These are phyloP conservation scores for Galium porrigens DNA, from an alignment of 305 asterid genomes.

Conservation along the genomic window DNA sequence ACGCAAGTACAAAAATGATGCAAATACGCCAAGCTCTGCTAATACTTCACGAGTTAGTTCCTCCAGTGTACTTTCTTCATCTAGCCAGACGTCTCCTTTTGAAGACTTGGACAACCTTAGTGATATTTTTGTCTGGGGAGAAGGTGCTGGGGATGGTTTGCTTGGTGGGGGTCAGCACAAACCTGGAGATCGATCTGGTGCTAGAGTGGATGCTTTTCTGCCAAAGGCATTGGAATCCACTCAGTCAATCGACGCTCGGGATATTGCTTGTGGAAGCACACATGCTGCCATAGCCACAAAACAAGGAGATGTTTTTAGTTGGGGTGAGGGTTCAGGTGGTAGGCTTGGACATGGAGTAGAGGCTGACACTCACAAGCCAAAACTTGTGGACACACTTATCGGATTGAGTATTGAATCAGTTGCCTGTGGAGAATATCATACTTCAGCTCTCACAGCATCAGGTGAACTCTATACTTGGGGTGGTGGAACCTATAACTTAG, in stretches of 20 bases:
- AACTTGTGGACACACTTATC: slow-evolving; percentile 31
- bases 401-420: slow-evolving; percentile 32
- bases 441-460: slow-evolving; percentile 45
- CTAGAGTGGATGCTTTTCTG: slow-evolving; percentile 29
- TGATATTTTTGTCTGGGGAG: slow-evolving; percentile 57
- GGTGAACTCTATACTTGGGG: slow-evolving; percentile 75
- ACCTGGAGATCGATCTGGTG: slow-evolving; percentile 22
- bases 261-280: slow-evolving; percentile 43
- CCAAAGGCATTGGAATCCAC: slow-evolving; percentile 52
- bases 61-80: slow-evolving; percentile 43
- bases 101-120: slow-evolving; percentile 32
- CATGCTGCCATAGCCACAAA: slow-evolving; percentile 48
- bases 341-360: slow-evolving; percentile 66
- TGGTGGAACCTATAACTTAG: slow-evolving; percentile 41
- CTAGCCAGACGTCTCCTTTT: slow-evolving; percentile 37
- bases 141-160: slow-evolving; percentile 42
- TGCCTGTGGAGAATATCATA: slow-evolving; percentile 65
- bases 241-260: slow-evolving; percentile 33
- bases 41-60: slow-evolving; percentile 35
- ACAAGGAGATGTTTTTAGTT: slow-evolving; percentile 49
- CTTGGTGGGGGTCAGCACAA: slow-evolving; percentile 30
- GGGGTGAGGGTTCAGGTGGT: slow-evolving; percentile 66
- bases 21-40: slow-evolving; percentile 25
- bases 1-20: slow-evolving; percentile 20
- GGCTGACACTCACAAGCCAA: slow-evolving; percentile 33